Base-by-base conservation (phyloP, 495 filamentous ascomycete genomes). In the Lindgomyces ingoldianus region DNA sequence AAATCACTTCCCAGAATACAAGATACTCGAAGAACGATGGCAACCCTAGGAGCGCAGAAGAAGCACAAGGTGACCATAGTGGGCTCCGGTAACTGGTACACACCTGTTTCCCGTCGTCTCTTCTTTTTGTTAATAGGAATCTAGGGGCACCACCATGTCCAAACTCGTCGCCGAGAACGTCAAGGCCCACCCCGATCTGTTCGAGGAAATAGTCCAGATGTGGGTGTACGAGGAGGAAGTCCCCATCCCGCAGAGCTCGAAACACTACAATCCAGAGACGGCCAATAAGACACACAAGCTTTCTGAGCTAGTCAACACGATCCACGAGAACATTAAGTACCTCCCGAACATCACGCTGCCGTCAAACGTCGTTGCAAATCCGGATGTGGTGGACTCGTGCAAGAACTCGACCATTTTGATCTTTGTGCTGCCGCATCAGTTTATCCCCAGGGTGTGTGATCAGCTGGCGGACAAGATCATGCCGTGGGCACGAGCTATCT, bases 351-450 rank as follows among this genome's bases (percentile, higher is more conserved):
- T 99, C 72, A 69, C 80, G 39, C 84, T 99, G n/a, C 95, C 95
- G 0, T 68, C 77, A 52, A 98, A 97, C 76, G 74, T 99, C 55
- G 80, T 93, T 67, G 95, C 95, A 60, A 96, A 95, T 75, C 91
- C 95, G 22, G 92, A 91, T 4, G 76, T 98, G 54, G 81, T 84
- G 51, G 88, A 92, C 62, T 85, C 93, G 4, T 93, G 93, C 68
- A 84, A 86, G 72, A 87, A 88, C 72, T 85, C 91, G 60, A 87
- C 90, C 2, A 88, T 99, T 57, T 84, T 99, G 42, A 82, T 99
- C 69, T 99, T 99, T 83, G 96, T 96, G 78, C 83, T 98, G 18
- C 95, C 95, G 4, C 95, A 99, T 78, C 93, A 99, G 75, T 99
- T 99, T 77, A 96, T 99, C 72, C 83, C 84, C 74, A 86, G 85